Conservation (phyloP, 805 yeast genomes). For the Candida vartiovaarae region DNA sequence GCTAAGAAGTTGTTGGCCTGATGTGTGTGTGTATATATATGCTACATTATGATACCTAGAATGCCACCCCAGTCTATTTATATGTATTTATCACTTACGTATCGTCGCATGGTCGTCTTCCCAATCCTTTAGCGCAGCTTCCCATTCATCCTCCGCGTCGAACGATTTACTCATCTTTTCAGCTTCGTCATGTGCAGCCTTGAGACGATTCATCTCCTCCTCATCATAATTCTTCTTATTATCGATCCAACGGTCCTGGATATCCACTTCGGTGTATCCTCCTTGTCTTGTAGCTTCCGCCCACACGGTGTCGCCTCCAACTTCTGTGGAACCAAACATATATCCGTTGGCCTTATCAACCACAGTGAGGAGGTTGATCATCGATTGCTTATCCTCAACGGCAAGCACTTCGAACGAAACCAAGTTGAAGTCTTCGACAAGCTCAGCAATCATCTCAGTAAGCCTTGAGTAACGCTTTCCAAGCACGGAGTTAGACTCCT, state of each 20-base stretch:
- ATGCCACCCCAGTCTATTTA: neutral
- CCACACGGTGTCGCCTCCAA: conserved; percentile 98
- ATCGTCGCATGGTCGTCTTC: conserved; percentile 33
- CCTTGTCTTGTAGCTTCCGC: conserved; percentile 90
- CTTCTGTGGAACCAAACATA: conserved; percentile 83
- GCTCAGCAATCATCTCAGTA: conserved; percentile 71
- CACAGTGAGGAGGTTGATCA: conserved; percentile 72
- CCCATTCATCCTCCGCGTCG: conserved; percentile 68
- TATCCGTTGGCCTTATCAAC: conserved; percentile 94
- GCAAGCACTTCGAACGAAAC: conserved; percentile 86
- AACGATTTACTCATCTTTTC: conserved; percentile 35
- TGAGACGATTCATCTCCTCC: conserved; percentile 41
- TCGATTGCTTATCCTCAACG: conserved; percentile 84
- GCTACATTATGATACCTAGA: neutral
- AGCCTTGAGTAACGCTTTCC: conserved; percentile 58
- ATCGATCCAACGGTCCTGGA: conserved; percentile 95
- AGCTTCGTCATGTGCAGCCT: conserved; percentile 34
- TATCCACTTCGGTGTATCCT: conserved; percentile 50
- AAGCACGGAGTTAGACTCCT: conserved; percentile 62
- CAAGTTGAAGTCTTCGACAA: conserved; percentile 80
- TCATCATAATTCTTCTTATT: conserved; percentile 72
- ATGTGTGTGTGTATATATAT: neutral
- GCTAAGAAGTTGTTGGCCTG: conserved; percentile 21
- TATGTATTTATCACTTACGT: conserved; percentile 2
- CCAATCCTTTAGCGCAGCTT: conserved; percentile 53